Evolutionary conservation across 306 rosid genomes (phyloP).

Genomic region (Lablab purpureus): DNA sequence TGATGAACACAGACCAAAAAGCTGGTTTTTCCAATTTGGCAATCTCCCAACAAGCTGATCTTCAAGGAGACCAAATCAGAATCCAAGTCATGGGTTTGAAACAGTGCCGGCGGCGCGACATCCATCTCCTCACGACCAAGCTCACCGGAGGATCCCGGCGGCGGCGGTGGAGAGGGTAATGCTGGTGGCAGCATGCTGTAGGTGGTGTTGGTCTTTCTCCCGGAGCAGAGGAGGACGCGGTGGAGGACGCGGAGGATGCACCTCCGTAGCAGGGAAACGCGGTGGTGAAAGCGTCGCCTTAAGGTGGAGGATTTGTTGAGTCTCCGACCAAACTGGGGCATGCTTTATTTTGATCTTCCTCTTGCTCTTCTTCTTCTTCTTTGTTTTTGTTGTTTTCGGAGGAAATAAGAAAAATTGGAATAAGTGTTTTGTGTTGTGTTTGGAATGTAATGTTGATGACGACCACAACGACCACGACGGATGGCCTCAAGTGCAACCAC

Average conservation of each 20-base stretch:
- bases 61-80: constrained; percentile 84
- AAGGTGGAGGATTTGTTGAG: constrained; percentile 37
- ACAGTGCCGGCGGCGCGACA: neutral
- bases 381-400: neutral
- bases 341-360: neutral
- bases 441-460: neutral
- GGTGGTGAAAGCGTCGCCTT: constrained; percentile 53
- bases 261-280: constrained; percentile 67
- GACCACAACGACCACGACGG: constrained; percentile 1
- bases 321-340: constrained; percentile 47
- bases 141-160: neutral
- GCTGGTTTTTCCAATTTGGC: constrained; percentile 88
- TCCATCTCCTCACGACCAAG: neutral
- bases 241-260: constrained; percentile 63
- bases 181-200: constrained; percentile 61
- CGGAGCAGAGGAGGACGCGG: constrained; percentile 58
- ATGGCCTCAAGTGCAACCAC: constrained; percentile 64
- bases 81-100: constrained; percentile 55
- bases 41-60: constrained; percentile 87
- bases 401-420: constrained; percentile 5
- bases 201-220: constrained; percentile 54
- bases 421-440: neutral
- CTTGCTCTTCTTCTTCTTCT: too few species aligned
- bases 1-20: constrained; percentile 66
- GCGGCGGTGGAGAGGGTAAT: constrained; percentile 13